Evolutionary conservation across 768 basidiomycete genomes (phyloP), one percentile per base, ranked within the genome.

Genomic region (Xerocomus potaroensis): DNA sequence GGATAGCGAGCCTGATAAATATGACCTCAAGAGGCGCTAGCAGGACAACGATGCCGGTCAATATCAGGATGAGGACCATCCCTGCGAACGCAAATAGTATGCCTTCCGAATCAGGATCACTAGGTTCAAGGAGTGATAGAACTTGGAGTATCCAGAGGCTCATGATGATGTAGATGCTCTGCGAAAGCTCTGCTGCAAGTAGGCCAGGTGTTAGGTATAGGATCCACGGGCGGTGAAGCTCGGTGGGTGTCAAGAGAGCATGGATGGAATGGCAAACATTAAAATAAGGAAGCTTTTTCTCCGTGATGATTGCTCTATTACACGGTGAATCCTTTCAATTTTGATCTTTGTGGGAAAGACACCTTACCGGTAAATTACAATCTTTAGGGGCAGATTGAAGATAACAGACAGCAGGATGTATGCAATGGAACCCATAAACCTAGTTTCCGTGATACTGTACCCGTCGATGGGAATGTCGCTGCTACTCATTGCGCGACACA

Each of bases 11-110:
- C 38, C 87, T 72, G 15, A 82, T 84, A 6, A 78, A 66, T 38
- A 89, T 81, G 23, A 89, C 86, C 56, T 89, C 86, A 19, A 91
- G 66, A 3, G 87, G 87, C 30, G 83, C 75, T 11, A 88, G 72
- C 45, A 85, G 58, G 12, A 59, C 55, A 1, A 80, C 77, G n/a
- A n/a, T n/a, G 65, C 79, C 16, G 19, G 18, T 18, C 3, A 27
- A 27, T 4, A 15, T 14, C 7, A 30, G 27, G 29, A 26, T n/a
- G 4, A 31, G 22, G 29, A 15, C 21, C 11, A 21, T 78, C 35
- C n/a, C n/a, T n/a, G 80, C 46, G 16, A 75, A 60, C 11, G 80
- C 78, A 42, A 75, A 49, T 4, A 78, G 77, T 18, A 84, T 64
- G 41, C 79, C 74, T 41, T 57, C 50, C 3, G 61, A 49, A 8